Conservation (phyloP, 768 basidiomycete species). For the Cystofilobasidium capitatum region DNA sequence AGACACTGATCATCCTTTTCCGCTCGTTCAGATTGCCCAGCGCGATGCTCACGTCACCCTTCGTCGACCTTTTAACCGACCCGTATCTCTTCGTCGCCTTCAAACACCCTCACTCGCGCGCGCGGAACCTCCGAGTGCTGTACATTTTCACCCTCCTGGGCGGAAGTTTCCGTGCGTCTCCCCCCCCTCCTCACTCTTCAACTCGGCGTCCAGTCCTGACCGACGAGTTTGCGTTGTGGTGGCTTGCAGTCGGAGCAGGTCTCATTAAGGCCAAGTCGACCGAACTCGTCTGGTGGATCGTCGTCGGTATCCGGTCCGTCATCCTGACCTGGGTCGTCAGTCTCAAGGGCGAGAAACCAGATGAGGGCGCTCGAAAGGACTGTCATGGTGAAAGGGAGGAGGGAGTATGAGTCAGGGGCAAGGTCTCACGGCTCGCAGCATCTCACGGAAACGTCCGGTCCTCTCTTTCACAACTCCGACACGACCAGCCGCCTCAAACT, state of each 20-base stretch:
- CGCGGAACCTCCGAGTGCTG: background rate
- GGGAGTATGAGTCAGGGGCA: too few species aligned
- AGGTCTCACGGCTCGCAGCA: too few species aligned
- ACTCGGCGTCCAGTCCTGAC: background rate
- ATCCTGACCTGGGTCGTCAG: slow-evolving; percentile 39
- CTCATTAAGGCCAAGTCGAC: background rate
- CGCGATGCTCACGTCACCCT: slow-evolving; percentile 19
- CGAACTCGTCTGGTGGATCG: slow-evolving; percentile 29
- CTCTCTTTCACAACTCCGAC: too few species aligned
- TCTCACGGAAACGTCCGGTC: too few species aligned
- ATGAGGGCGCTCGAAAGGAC: slow-evolving; percentile 19
- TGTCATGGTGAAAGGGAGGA: too few species aligned
- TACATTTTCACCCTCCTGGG: slow-evolving; percentile 16
- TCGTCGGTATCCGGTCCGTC: slow-evolving; percentile 30
- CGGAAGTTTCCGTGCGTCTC: slow-evolving; percentile 4
- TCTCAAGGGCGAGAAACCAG: slow-evolving; percentile 37
- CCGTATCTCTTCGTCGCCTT: slow-evolving; percentile 2
- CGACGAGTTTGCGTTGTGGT: background rate
- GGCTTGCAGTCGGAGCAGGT: background rate
- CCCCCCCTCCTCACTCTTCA: background rate
- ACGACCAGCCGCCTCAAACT: too few species aligned
- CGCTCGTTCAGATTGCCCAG: background rate
- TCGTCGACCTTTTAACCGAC: slow-evolving; percentile 20
- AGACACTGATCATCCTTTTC: background rate
- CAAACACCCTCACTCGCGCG: background rate